These are phyloP conservation scores for Combretum micranthum DNA, from an alignment of 345 rosid species.

Conservation along the genomic window DNA sequence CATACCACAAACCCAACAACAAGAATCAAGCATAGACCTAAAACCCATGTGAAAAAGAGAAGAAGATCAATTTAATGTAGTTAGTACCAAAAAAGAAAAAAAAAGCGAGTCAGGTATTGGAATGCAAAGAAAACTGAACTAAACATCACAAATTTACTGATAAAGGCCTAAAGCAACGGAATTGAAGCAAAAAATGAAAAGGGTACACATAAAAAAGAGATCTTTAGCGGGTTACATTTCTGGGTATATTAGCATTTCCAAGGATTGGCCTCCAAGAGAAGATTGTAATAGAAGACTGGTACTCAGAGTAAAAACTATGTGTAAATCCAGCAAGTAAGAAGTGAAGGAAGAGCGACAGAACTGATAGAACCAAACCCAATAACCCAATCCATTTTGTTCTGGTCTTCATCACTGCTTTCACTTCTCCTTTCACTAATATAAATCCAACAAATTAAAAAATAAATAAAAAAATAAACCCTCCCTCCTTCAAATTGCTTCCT, in stretches of 20 bases:
- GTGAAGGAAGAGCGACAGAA: slow-evolving; percentile 64
- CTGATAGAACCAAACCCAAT: slow-evolving; percentile 66
- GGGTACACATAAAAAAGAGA: slow-evolving; percentile 4
- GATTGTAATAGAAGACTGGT: slow-evolving; percentile 76
- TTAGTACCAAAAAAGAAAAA: too few relatives aligned
- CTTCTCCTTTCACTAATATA: slow-evolving; percentile 61
- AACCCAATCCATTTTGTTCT: slow-evolving; percentile 86
- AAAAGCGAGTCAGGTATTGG: too few relatives aligned
- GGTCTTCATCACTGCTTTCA: slow-evolving; percentile 66
- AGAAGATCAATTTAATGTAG: too few relatives aligned
- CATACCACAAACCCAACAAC: too few relatives aligned
- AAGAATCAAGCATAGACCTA: too few relatives aligned
- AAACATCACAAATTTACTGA: not conserved
- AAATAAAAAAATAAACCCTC: not conserved
- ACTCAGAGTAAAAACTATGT: slow-evolving; percentile 58
- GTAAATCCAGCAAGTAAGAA: slow-evolving; percentile 85
- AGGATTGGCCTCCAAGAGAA: slow-evolving; percentile 97
- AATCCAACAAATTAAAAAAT: too few relatives aligned
- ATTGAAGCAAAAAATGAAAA: not conserved
- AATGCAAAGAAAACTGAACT: not conserved
- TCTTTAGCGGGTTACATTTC: slow-evolving; percentile 32
- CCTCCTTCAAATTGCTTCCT: slow-evolving; percentile 2
- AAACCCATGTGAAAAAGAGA: too few relatives aligned
- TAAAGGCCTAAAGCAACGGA: not conserved
- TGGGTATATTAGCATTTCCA: slow-evolving; percentile 43